Evolutionary conservation across 2,329 filamentous ascomycete species (phyloP).

Genomic region (Amauroascus verrucosus): DNA sequence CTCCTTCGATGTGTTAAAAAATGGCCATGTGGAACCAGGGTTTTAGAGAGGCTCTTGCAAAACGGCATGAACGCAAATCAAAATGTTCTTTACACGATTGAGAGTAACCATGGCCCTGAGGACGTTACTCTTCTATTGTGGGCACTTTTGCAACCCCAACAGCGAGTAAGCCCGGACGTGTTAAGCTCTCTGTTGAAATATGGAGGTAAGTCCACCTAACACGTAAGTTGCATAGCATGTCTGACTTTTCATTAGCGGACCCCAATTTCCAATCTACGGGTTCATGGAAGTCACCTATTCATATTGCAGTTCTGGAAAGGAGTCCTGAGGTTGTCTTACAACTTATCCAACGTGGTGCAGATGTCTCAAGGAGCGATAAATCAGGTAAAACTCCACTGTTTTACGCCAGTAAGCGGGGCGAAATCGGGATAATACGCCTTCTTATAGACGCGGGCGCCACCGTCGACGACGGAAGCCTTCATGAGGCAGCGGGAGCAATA

Average conservation of each 20-base stretch:
- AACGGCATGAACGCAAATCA: conserved; percentile 53
- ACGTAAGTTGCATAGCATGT: conserved; percentile 4
- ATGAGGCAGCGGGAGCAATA: conserved; percentile 53
- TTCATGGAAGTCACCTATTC: conserved; percentile 49
- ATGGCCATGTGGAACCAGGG: conserved; percentile 45
- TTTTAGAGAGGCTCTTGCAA: conserved; percentile 46
- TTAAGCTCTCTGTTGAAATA: conserved; percentile 48
- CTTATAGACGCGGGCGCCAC: conserved; percentile 48
- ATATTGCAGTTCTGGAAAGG: conserved; percentile 48
- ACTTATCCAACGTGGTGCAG: conserved; percentile 49
- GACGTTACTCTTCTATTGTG: conserved; percentile 49
- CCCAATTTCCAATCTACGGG: conserved; percentile 46
- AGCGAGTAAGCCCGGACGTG: conserved; percentile 49
- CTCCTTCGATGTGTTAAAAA: conserved; percentile 45
- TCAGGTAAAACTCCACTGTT: conserved; percentile 50
- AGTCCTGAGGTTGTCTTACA: conserved; percentile 49
- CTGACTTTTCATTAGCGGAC: conserved; percentile 36
- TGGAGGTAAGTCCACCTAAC: conserved; percentile 25
- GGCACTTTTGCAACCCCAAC: conserved; percentile 53
- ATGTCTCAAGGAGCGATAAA: conserved; percentile 49
- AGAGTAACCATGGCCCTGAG: conserved; percentile 44
- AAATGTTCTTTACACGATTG: conserved; percentile 37
- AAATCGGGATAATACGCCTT: conserved; percentile 43
- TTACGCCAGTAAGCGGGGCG: conserved; percentile 48
- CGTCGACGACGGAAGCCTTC: conserved; percentile 55